A percentile compares a stretch with the other conserved stretches of the same genome.
Evolutionary conservation across 495 filamentous ascomycete genomes (phyloP).

Genomic region (Xylaria scruposa): DNA sequence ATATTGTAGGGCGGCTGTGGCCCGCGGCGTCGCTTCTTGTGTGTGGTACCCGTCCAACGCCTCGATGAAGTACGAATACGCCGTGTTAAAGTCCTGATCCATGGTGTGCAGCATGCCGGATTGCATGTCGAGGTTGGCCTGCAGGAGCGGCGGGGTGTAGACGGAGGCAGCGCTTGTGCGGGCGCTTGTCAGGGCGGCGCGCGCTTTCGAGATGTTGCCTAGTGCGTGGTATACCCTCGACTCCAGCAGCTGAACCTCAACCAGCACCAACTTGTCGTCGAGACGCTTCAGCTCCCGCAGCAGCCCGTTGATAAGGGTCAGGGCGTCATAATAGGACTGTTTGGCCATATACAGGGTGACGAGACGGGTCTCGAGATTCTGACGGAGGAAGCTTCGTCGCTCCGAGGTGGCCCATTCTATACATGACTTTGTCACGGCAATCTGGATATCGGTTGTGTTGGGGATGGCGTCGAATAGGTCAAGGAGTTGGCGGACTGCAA

Average conservation of each 20-base stretch:
- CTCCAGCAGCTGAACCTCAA: slow-evolving; percentile 98
- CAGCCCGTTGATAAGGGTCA: slow-evolving; percentile 93
- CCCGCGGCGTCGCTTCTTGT: slow-evolving; percentile 83
- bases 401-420: slow-evolving; percentile 99
- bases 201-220: slow-evolving; percentile 94
- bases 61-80: slow-evolving; percentile 99
- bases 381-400: slow-evolving; percentile 90
- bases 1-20: slow-evolving; percentile 94
- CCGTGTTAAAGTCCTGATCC: slow-evolving; percentile 98
- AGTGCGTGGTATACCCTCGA: slow-evolving; percentile 97
- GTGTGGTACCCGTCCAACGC: slow-evolving; percentile 95
- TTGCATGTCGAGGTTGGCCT: slow-evolving; percentile 98
- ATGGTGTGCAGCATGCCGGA: slow-evolving; percentile 98
- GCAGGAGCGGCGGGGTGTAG: slow-evolving; percentile 93
- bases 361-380: slow-evolving; percentile 96
- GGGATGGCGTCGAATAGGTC: slow-evolving; percentile 94
- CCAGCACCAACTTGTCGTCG: slow-evolving; percentile 96
- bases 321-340: slow-evolving; percentile 93
- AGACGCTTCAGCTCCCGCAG: slow-evolving; percentile 95
- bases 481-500: slow-evolving; percentile 90
- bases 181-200: slow-evolving; percentile 91
- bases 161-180: slow-evolving; percentile 94
- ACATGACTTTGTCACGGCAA: slow-evolving; percentile 92
- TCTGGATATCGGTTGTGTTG: slow-evolving; percentile 90
- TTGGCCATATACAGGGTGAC: slow-evolving; percentile 95